phyloP scores from a whole-genome alignment of 768 basidiomycete genomes.

The Russula sp. region DNA sequence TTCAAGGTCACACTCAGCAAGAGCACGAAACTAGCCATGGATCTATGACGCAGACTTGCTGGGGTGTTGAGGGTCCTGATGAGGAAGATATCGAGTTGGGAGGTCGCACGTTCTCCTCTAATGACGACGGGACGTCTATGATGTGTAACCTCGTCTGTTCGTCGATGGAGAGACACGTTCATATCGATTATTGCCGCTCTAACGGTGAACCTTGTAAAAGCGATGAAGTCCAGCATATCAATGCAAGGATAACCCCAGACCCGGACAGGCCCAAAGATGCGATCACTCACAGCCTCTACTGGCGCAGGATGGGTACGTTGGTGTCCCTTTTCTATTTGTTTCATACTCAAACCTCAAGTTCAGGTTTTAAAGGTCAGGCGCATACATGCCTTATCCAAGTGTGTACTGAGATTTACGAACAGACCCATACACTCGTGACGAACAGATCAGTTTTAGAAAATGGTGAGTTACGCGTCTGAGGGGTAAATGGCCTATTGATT shows the following conservation, averaged over 20 bases:
- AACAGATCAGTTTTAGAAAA: conserved; percentile 46
- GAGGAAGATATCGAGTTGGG: conserved; percentile 45
- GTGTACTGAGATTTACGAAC: neutral
- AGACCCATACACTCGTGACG: conserved; percentile 57
- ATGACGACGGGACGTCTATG: conserved; percentile 57
- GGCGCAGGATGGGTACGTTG: conserved; percentile 49
- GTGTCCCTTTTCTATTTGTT: conserved; percentile 4
- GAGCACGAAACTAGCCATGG: conserved; percentile 61
- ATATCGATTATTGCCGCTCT: conserved; percentile 52
- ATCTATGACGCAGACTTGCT: conserved; percentile 53
- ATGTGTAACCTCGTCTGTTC: conserved; percentile 54
- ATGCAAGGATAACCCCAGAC: conserved; percentile 38
- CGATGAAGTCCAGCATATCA: conserved; percentile 43
- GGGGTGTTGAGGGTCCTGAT: conserved; percentile 52
- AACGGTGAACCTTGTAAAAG: conserved; percentile 36
- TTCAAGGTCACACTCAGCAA: conserved; percentile 50
- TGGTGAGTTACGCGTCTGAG: conserved; percentile 36
- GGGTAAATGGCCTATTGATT: neutral
- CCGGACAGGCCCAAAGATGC: conserved; percentile 46
- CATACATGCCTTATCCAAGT: neutral
- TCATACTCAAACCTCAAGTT: neutral
- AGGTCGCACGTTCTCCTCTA: conserved; percentile 47
- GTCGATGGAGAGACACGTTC: conserved; percentile 51
- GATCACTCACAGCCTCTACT: conserved; percentile 49
- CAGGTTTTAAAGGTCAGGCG: conserved; percentile 48